Conservation (phyloP, 176 grass and related monocot species). For the Pontederia paniculata region DNA sequence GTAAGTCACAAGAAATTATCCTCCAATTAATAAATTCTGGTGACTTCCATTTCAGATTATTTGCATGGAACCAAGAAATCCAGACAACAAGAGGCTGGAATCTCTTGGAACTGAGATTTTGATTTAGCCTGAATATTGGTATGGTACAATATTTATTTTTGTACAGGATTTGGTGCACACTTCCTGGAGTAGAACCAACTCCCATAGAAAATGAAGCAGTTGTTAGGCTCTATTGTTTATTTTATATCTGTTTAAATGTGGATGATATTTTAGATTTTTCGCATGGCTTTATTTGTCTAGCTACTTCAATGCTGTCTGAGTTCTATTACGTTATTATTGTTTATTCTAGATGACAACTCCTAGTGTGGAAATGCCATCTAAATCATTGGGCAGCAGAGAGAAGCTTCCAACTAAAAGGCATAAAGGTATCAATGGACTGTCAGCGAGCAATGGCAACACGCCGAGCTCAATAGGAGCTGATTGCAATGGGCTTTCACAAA, state of each 20-base stretch:
- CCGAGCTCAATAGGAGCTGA: slow-evolving; percentile 25
- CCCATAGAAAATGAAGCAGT: slow-evolving; percentile 1
- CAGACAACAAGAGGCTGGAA: too few species aligned
- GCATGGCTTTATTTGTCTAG: background rate
- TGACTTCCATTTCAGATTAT: too few species aligned
- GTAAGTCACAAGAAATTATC: slow-evolving; percentile 36
- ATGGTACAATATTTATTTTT: background rate
- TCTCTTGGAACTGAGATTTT: too few species aligned
- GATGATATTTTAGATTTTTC: background rate
- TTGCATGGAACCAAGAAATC: too few species aligned
- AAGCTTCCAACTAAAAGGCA: slow-evolving; percentile 34
- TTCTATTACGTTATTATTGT: slow-evolving; percentile 1
- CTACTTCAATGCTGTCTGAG: background rate
- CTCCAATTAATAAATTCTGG: too few species aligned
- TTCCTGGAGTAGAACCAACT: slow-evolving; percentile 10
- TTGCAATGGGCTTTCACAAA: background rate
- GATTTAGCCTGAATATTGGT: background rate
- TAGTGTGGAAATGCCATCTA: slow-evolving; percentile 35
- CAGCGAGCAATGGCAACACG: slow-evolving; percentile 32
- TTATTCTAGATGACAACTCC: slow-evolving; percentile 42
- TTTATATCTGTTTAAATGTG: background rate
- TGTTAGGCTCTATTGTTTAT: slow-evolving; percentile 2
- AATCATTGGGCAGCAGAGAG: slow-evolving; percentile 43
- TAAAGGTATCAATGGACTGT: slow-evolving; percentile 42
- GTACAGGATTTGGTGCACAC: slow-evolving; percentile 3